Evolutionary conservation across 805 yeast species (phyloP), one percentile per base, ranked within the genome.

Genomic region (Isabelozyma gotoi): DNA sequence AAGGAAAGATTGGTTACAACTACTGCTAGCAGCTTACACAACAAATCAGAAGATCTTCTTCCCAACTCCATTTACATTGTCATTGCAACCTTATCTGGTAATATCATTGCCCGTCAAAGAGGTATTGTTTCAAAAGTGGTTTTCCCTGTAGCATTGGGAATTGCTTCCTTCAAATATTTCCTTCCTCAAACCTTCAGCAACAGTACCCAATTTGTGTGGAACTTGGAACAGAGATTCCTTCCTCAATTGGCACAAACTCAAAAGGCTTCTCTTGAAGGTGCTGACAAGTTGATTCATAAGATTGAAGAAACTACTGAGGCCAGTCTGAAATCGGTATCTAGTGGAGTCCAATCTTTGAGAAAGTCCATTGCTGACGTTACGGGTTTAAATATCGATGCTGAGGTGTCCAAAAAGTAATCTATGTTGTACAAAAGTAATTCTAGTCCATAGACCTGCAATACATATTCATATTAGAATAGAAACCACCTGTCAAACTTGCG

Each of bases 121-220:
- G 80, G 80, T 44, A 50, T 82, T 17, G 41, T 82, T 2, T 56
- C 85, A 10, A 80, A 82, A 54, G 69, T 74, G 3, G 48, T 76
- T 0, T 66, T 77, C 12, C 96, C 96, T 1, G 43, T 82, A 2
- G 65, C 70, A 0, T 73, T 84, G 41, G 94, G 91, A 11, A 48
- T 77, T 20, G 76, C 68, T 5, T 81, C 92, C 0, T 87, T 89
- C 67, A 78, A 71, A 46, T 74, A 78, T 60, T 82, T 86, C 53
- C 73, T 88, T 54, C 96, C 96, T 14, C 65, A 74, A 40, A 89
- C 96, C 0, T 87, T 78, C 54, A 55, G 57, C 34, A 87, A 85
- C 60, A 79, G 88, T 7, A 65, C 76, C 11, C 62, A 67, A 5
- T 79, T 82, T 53, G 65, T 77, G 3, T 82, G 88, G 80, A 65